These are phyloP conservation scores for Aspergillus neoniger DNA, from an alignment of 2,329 filamentous ascomycete species.

Conservation along the genomic window DNA sequence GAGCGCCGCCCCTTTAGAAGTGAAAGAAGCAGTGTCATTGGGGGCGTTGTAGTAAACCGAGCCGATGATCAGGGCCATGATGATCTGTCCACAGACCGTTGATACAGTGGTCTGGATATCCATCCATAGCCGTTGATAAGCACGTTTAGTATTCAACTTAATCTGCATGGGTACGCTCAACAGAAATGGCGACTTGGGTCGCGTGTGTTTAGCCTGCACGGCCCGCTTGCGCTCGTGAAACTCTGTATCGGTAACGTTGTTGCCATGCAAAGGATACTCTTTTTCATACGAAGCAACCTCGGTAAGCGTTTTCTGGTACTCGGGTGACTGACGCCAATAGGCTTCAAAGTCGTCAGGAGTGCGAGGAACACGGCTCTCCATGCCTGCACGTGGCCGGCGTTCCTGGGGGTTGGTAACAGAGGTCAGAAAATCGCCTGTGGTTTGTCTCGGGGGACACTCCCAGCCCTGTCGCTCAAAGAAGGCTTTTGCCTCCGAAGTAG, in stretches of 20 bases:
- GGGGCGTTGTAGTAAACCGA: constrained; percentile 77
- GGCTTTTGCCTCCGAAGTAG: constrained; percentile 55
- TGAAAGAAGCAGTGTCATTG: constrained; percentile 68
- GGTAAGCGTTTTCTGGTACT: constrained; percentile 1
- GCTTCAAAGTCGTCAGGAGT: constrained; percentile 67
- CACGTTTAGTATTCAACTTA: not conserved
- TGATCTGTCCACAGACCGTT: constrained; percentile 64
- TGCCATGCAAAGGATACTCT: constrained; percentile 2
- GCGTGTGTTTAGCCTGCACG: constrained; percentile 48
- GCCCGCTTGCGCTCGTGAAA: constrained; percentile 30
- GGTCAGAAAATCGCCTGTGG: constrained; percentile 15
- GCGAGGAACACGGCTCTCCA: constrained; percentile 56
- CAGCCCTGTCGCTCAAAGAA: constrained; percentile 66
- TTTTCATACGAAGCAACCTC: constrained; percentile 10
- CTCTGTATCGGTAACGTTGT: constrained; percentile 28
- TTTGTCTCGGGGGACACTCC: constrained; percentile 8
- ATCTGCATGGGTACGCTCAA: constrained; percentile 63
- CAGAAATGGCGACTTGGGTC: constrained; percentile 74
- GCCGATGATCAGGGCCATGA: constrained; percentile 72
- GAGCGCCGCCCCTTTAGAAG: constrained; percentile 70
- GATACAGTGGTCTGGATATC: constrained; percentile 72
- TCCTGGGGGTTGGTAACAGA: constrained; percentile 59
- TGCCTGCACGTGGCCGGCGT: constrained; percentile 56
- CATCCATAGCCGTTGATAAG: constrained; percentile 67
- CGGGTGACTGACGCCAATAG: constrained; percentile 5